Conservation (phyloP, 805 yeast species). For the Yamadazyma endophytica region DNA sequence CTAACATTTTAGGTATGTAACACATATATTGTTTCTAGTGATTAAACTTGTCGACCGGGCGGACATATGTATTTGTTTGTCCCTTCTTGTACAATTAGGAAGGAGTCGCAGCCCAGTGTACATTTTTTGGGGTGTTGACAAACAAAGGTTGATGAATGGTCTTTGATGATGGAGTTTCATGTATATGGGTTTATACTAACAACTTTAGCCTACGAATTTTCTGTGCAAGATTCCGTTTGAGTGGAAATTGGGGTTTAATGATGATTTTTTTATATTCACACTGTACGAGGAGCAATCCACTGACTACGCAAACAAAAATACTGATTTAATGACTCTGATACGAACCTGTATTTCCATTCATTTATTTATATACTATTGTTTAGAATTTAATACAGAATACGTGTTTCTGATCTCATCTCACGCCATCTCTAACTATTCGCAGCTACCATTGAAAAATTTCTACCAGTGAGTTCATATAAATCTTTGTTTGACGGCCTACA, state of each 20-base stretch:
- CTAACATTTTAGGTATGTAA: no score
- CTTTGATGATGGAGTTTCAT: constrained; percentile 28
- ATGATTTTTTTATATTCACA: constrained; percentile 44
- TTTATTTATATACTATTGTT: constrained; percentile 2
- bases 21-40: constrained; percentile 18
- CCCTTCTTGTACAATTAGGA: constrained; percentile 39
- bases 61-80: constrained; percentile 38
- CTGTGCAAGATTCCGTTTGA: constrained; percentile 1
- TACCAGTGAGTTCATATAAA: no score
- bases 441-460: no score
- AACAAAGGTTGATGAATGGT: constrained; percentile 43
- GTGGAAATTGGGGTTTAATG: constrained; percentile 22
- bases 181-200: neutral
- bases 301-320: constrained; percentile 34
- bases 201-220: neutral
- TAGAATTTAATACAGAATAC: no score
- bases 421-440: no score
- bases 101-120: constrained; percentile 47
- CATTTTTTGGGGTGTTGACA: constrained; percentile 40
- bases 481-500: no score
- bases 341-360: constrained; percentile 4
- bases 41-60: constrained; percentile 50
- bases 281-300: constrained; percentile 40
- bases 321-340: constrained; percentile 49
- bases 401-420: no score